Percentiles rank a stretch among this genome's conserved stretches.
Conservation (phyloP, 495 filamentous ascomycete species). For the Hyaloscypha hepaticicola region DNA sequence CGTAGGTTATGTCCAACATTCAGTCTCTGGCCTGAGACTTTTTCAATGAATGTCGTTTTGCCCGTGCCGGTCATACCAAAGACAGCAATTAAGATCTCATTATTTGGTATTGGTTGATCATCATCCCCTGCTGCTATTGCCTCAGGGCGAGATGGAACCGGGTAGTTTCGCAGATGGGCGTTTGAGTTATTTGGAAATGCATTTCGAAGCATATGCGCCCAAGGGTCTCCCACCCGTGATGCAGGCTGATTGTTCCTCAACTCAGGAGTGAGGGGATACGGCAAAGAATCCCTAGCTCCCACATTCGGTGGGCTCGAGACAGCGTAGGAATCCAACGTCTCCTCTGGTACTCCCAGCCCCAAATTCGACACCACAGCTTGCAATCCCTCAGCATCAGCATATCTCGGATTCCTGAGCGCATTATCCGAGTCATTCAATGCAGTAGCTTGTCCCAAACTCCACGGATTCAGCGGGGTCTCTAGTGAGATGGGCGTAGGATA, state of each 20-base stretch:
- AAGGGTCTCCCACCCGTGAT: not conserved
- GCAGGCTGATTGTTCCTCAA: not conserved
- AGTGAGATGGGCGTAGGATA: not conserved
- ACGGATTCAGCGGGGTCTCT: not conserved
- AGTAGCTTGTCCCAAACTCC: not conserved
- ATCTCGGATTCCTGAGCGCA: not conserved
- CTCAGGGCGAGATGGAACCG: not conserved
- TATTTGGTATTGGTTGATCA: not conserved
- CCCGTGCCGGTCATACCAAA: conserved; percentile 29
- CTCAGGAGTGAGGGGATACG: not conserved
- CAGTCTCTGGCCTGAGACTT: conserved; percentile 22
- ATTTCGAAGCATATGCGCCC: not conserved
- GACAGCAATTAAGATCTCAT: conserved; percentile 24
- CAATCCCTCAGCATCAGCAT: not conserved
- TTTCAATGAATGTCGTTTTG: conserved; percentile 27
- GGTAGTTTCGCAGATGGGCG: not conserved
- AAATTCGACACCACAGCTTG: not conserved
- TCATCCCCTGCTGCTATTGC: not conserved
- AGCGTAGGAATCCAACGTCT: not conserved
- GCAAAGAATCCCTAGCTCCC: not conserved
- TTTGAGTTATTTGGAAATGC: not conserved
- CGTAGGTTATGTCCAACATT: conserved; percentile 24
- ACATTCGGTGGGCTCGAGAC: not conserved
- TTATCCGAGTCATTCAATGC: not conserved
- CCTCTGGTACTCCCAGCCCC: not conserved